A percentile compares a stretch with the other conserved stretches of the same genome.
These are phyloP conservation scores for Endothia cerciana DNA, from an alignment of 2,329 filamentous ascomycete species.

Conservation along the genomic window DNA sequence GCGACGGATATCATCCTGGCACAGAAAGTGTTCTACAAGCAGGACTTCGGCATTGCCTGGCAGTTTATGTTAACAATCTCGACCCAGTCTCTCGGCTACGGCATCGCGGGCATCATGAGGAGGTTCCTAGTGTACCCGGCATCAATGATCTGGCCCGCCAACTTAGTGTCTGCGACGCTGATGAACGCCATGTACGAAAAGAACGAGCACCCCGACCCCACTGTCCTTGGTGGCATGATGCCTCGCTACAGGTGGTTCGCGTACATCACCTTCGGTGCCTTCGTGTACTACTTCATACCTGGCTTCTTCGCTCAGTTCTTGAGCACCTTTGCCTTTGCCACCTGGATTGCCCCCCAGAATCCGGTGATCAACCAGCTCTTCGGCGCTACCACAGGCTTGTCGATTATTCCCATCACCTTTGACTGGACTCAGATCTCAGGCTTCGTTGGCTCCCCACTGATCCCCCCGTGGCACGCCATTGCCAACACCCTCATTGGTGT, in stretches of 20 bases:
- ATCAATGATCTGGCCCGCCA: slow-evolving; percentile 76
- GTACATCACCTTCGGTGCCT: slow-evolving; percentile 59
- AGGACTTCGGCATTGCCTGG: slow-evolving; percentile 68
- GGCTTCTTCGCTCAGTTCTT: slow-evolving; percentile 71
- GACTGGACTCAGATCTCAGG: slow-evolving; percentile 77
- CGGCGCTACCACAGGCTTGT: slow-evolving; percentile 69
- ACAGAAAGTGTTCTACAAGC: slow-evolving; percentile 72
- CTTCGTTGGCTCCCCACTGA: slow-evolving; percentile 69
- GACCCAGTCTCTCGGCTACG: slow-evolving; percentile 71
- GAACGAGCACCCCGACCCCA: slow-evolving; percentile 53
- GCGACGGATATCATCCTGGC: slow-evolving; percentile 76
- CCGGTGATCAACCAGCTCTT: slow-evolving; percentile 74
- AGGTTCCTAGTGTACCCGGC: slow-evolving; percentile 67
- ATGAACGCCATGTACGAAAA: slow-evolving; percentile 75
- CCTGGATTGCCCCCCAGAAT: slow-evolving; percentile 73
- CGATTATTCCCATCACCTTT: slow-evolving; percentile 72
- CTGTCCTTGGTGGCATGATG: slow-evolving; percentile 65
- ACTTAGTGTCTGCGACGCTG: slow-evolving; percentile 67
- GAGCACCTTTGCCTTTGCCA: slow-evolving; percentile 71
- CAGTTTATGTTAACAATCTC: slow-evolving; percentile 69
- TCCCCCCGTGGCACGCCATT: slow-evolving; percentile 75
- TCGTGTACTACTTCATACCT: slow-evolving; percentile 71
- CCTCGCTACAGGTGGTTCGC: slow-evolving; percentile 69
- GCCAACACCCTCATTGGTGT: slow-evolving; percentile 73
- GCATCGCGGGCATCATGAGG: slow-evolving; percentile 69